Base-by-base conservation (phyloP, 768 basidiomycete species). In the Boletus edulis region DNA sequence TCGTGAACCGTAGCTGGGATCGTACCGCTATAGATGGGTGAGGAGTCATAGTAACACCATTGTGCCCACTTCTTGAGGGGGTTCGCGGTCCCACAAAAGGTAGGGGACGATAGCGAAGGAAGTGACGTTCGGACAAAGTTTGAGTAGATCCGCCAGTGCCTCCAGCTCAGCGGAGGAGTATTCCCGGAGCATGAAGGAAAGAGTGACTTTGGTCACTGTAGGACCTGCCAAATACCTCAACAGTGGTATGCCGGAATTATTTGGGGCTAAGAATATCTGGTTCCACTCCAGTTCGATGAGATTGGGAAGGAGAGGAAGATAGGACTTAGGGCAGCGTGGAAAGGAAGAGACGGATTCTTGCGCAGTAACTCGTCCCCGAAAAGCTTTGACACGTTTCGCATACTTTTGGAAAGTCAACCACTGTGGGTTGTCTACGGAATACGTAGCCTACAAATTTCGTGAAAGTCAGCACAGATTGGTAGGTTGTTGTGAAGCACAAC, bases 281-380 rank as follows among this genome's bases (percentile, higher is more conserved):
- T 49, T 37, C 64, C 66, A 69, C 17, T 44, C 44, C 13, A 67
- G 39, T 24, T 47, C 32, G 14, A 35, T 52, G 18, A 62, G 24
- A 31, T 60, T 67, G n/a, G 67, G 65, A n/a, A 67, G 59, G 41
- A 67, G 62, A 13, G 65, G 62, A 5, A 55, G 20, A 31, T 54
- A 55, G 15, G 51, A 35, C 15, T 47, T 6, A 3, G 64, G 56
- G 17, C 31, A 62, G 1, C 20, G 38, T 46, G 49, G 46, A 22
- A 67, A 41, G 27, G 50, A 31, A 4, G 60, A 10, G 17, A 58
- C 35, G 17, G 52, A 31, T 15, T 49, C 38, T 22, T 46, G 15
- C 12, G n/a, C 9, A 12, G 52, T 47, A 15, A 52, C 34, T 20
- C 40, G 42, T 12, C 34, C 29, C 20, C 20, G 51, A 27, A 67